Conservation (phyloP, 495 filamentous ascomycete species). For the Penicillium robsamsonii region DNA sequence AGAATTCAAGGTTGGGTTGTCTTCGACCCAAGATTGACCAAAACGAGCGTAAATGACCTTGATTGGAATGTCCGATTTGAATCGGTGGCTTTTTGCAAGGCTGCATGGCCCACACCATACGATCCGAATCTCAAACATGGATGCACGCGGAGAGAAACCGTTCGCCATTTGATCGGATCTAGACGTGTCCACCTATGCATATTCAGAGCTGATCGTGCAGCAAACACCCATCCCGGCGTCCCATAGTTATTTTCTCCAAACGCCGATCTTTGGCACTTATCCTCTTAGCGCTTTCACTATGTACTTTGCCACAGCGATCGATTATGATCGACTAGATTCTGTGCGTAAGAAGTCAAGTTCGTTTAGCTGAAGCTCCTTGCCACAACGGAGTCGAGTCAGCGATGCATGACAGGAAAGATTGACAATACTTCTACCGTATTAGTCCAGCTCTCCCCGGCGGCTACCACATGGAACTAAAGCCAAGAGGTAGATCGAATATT, state of each 20-base stretch:
- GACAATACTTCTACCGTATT: no score
- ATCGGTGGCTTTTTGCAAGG: not conserved
- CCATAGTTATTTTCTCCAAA: not conserved
- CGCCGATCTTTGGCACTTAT: not conserved
- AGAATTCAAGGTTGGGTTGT: not conserved
- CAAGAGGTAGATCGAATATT: conserved; percentile 10
- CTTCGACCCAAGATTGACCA: not conserved
- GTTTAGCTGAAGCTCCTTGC: not conserved
- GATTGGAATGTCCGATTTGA: not conserved
- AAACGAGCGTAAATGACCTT: not conserved
- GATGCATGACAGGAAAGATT: conserved; percentile 1
- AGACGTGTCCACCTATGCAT: conserved; percentile 6
- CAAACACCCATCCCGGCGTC: not conserved
- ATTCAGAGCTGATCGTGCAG: not conserved
- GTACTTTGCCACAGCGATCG: not conserved
- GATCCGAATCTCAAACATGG: not conserved
- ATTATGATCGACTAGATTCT: not conserved
- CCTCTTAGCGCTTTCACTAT: not conserved
- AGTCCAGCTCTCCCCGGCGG: not conserved
- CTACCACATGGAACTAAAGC: not conserved
- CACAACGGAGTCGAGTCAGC: not conserved
- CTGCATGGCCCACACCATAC: not conserved
- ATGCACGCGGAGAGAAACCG: not conserved
- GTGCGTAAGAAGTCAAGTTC: no score
- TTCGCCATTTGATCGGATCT: not conserved